Percentiles rank a stretch among this genome's conserved stretches.
Evolutionary conservation across 305 asterid species (phyloP).

Genomic region (Stenogyne calaminthoides): DNA sequence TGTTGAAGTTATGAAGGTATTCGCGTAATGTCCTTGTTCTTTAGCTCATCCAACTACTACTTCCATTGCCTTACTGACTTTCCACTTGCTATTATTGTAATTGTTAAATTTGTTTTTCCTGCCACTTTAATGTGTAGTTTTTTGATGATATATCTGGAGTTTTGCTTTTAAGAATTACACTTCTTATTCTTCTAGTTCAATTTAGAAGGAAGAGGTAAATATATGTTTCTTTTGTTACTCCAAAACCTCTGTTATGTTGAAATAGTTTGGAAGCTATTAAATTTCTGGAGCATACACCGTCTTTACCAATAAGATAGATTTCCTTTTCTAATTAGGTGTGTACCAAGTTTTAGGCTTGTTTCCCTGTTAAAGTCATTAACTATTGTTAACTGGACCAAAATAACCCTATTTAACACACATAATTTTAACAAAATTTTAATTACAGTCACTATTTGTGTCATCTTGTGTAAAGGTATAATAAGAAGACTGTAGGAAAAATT

Average conservation of each 20-base stretch:
- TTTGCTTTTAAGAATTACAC: conserved; percentile 8
- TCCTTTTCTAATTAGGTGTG: no score
- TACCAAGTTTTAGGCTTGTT: no score
- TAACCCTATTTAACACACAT: no score
- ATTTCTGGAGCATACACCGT: background rate
- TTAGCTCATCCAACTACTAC: conserved; percentile 5
- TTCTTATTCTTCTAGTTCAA: conserved; percentile 11
- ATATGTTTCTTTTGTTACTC: background rate
- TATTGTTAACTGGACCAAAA: no score
- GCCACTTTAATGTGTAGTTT: background rate
- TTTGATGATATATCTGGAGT: background rate
- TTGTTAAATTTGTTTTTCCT: background rate
- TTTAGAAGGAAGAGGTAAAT: background rate
- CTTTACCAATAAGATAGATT: no score
- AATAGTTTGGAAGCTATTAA: background rate
- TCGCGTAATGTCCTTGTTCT: conserved; percentile 24
- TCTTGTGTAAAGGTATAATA: no score
- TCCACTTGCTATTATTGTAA: conserved; percentile 13
- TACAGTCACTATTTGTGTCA: no score
- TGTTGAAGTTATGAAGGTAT: conserved; percentile 85
- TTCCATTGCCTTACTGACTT: conserved; percentile 23
- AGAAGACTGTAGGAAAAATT: no score
- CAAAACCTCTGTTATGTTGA: background rate
- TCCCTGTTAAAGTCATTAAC: no score
- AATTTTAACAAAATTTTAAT: no score